phyloP scores from a whole-genome alignment of 345 rosid species.

The Salix viminalis region DNA sequence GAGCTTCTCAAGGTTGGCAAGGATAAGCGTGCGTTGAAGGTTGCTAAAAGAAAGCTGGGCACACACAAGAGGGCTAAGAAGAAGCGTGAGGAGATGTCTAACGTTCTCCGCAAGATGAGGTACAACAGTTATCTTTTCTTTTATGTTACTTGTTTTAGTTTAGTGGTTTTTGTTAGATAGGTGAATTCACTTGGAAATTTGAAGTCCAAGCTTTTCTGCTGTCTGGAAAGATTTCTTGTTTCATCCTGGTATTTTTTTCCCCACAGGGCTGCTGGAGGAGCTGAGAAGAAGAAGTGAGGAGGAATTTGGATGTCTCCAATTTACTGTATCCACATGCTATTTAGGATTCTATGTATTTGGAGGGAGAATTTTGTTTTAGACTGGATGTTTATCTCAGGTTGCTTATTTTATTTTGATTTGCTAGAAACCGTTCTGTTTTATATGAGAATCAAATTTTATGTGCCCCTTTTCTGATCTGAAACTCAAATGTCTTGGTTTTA shows the following conservation, averaged over 20 bases:
- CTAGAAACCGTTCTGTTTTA: background rate
- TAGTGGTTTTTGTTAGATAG: background rate
- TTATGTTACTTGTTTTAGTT: background rate
- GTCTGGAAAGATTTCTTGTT: background rate
- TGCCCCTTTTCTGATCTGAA: background rate
- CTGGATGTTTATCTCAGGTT: background rate
- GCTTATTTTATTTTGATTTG: background rate
- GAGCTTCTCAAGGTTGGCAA: slow-evolving; percentile 87
- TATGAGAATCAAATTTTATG: background rate
- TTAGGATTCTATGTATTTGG: background rate
- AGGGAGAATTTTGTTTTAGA: background rate
- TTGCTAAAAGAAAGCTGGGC: slow-evolving; percentile 81
- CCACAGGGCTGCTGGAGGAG: slow-evolving; percentile 47
- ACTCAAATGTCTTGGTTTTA: background rate
- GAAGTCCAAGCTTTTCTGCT: background rate
- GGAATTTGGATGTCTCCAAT: background rate
- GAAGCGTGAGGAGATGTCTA: slow-evolving; percentile 91
- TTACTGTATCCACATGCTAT: background rate
- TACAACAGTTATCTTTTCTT: background rate
- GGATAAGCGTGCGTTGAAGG: slow-evolving; percentile 83
- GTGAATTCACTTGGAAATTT: background rate
- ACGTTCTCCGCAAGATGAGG: slow-evolving; percentile 81
- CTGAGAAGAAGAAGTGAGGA: slow-evolving; percentile 66
- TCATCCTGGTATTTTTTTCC: background rate
- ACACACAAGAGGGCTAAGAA: slow-evolving; percentile 91